A percentile compares a stretch with the other conserved stretches of the same genome.
Conservation (phyloP, 768 basidiomycete species). For the Leccinum subgranulosum region DNA sequence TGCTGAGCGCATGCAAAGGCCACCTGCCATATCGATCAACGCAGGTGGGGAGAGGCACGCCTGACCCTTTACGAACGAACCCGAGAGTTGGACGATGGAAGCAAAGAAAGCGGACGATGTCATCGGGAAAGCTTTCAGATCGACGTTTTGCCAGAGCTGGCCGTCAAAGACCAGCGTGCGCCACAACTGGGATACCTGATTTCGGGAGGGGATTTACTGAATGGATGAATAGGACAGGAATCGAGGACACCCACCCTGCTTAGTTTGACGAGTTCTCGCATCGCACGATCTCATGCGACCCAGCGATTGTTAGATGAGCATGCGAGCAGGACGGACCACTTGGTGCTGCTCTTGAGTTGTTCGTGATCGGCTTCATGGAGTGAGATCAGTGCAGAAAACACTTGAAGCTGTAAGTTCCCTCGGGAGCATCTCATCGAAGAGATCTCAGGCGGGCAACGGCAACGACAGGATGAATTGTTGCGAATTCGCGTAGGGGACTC, state of each 20-base stretch:
- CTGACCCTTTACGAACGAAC: constrained; percentile 69
- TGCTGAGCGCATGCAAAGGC: constrained; percentile 45
- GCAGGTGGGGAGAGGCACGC: constrained; percentile 44
- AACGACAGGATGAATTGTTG: constrained; percentile 53
- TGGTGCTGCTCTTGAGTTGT: constrained; percentile 35
- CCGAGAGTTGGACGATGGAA: constrained; percentile 52
- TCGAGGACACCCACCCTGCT: constrained; percentile 58
- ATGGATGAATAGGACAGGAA: constrained; percentile 5
- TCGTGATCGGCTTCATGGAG: constrained; percentile 60
- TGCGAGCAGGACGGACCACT: constrained; percentile 64
- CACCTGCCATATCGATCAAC: constrained; percentile 51
- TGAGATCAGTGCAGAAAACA: constrained; percentile 54
- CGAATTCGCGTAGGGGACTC: neutral
- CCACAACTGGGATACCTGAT: constrained; percentile 78
- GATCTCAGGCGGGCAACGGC: constrained; percentile 41
- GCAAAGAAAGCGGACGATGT: constrained; percentile 49
- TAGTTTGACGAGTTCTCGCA: constrained; percentile 75
- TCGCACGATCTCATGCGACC: constrained; percentile 71
- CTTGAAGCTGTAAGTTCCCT: constrained; percentile 63
- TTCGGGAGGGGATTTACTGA: constrained; percentile 15
- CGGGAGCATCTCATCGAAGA: constrained; percentile 65
- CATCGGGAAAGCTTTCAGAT: constrained; percentile 61
- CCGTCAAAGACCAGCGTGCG: constrained; percentile 69
- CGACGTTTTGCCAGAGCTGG: constrained; percentile 73
- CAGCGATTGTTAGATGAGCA: constrained; percentile 61